Evolutionary conservation across 139 green algal species (phyloP), one percentile per base, ranked within the genome.

Genomic region (Chlamydomonas sphaeroides): DNA sequence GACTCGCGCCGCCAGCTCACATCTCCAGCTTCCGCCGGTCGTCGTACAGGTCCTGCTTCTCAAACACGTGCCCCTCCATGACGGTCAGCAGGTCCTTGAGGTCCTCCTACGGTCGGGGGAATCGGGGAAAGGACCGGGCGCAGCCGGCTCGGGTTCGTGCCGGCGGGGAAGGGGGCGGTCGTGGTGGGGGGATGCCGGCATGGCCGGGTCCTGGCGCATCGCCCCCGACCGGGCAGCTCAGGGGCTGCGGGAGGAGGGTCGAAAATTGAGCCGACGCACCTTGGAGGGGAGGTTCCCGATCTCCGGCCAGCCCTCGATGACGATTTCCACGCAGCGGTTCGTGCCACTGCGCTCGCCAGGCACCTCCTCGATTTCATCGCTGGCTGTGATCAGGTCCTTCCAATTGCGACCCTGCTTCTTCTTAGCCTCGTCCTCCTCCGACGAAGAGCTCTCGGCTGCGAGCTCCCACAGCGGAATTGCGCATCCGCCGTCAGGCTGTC

Each of bases 261-360:
- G n/a, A n/a, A n/a, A n/a, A n/a, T n/a, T n/a, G n/a, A n/a, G n/a
- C n/a, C n/a, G n/a, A 11, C 41, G 35, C 15, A 79, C 57, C 87
- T 67, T 68, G 85, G 73, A 83, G 28, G 89, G 89, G 65, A 93
- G 76, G 28, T 85, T 77, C n/a, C 87, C 87, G 26, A 91, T 85
- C 33, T 86, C 68, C 0, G 89, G 89, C 89, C 89, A 93, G 25
- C 89, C 89, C 78, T 93, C 89, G 63, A 93, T 89, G 39, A 89
- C 85, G 35, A 93, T 79, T 70, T 93, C 89, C n/a, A 91, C 83
- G 69, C 87, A 93, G 57, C 89, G 83, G 66, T 88, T 89, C 4
- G 85, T 88, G 14, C 89, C 89, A 39, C 69, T n/a, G n/a, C 87
- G 82, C 63, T 80, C 41, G 39, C 61, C 65, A 14, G 76, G 62